Base-by-base conservation (phyloP, 2,329 filamentous ascomycete genomes). In the Aaosphaeria arxii region DNA sequence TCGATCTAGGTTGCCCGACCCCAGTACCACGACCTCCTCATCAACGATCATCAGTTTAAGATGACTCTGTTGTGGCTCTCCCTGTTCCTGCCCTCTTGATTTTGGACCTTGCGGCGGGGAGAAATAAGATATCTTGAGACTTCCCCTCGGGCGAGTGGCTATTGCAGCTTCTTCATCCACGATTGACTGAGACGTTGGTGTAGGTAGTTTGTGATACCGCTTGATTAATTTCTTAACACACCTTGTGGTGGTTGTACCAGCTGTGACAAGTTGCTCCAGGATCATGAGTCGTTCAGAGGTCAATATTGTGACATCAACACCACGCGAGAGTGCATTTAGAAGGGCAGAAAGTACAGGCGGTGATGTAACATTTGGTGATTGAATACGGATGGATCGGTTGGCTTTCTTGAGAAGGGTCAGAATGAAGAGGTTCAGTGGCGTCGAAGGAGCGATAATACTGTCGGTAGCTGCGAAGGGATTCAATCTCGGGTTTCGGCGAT, bases 1-100 rank as follows among this genome's bases (percentile, higher is more conserved):
- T 1, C 89, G 80, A 70, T 95, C 89, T 77, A 91, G 83, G 64
- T 95, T 95, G 1, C 88, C 89, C 13, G 87, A 91, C 0, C 89
- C 89, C 3, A 94, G 71, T 1, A 94, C 76, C 1, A 85, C 75
- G 17, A 84, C 82, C 51, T 83, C 75, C 1, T 76, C 76, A 64
- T 95, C 89, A 3, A 92, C 80, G 46, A 91, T 77, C 1, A 83
- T 86, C 62, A 91, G 77, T 68, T 95, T 95, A 48, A 92, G 74
- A 70, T 95, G 89, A 4, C 84, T 85, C 45, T 89, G 84, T 2
- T 87, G 82, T 0, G 88, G 87, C 59, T 88, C 83, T 13, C 64
- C 63, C 3, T n/a, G 47, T 42, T 62, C 59, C 30, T 54, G n/a
- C 6, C 64, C 66, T 32, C 42, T 52, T 43, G 46, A 50, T 40